These are phyloP conservation scores for Pythium insidiosum DNA, from an alignment of 352 stramenopile species.

Conservation along the genomic window DNA sequence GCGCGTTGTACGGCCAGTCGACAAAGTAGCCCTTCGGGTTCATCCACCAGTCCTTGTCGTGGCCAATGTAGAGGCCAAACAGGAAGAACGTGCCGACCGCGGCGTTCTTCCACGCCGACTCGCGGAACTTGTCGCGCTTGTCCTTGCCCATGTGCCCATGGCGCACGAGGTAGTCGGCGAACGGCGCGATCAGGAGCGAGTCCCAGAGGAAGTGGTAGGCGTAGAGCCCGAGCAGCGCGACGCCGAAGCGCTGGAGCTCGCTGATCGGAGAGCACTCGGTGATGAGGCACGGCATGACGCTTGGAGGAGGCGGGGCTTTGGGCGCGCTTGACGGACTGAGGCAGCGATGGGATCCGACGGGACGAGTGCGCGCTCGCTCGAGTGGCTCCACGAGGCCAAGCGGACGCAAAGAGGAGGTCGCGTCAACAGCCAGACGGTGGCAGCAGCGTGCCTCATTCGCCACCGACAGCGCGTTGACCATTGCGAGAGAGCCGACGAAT, in stretches of 20 bases:
- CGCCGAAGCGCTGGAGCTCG: conserved; percentile 56
- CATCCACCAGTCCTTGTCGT: conserved; percentile 65
- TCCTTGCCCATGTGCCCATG: conserved; percentile 34
- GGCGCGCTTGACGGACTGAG: neutral
- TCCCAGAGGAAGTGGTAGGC: conserved; percentile 69
- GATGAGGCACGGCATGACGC: conserved; percentile 63
- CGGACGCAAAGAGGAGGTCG: too few species aligned
- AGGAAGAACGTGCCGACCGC: conserved; percentile 55
- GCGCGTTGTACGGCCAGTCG: conserved; percentile 34
- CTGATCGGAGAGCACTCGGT: conserved; percentile 40
- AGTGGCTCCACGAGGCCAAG: too few species aligned
- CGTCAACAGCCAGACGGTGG: too few species aligned
- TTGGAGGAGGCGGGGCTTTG: neutral
- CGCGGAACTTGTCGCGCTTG: conserved; percentile 77
- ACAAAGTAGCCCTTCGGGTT: conserved; percentile 61
- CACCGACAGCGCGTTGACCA: too few species aligned
- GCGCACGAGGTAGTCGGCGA: conserved; percentile 32
- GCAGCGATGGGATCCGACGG: neutral
- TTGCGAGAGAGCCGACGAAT: too few species aligned
- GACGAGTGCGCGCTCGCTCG: too few species aligned
- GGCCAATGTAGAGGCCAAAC: conserved; percentile 51
- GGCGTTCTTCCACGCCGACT: conserved; percentile 79
- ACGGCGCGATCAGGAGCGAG: conserved; percentile 44
- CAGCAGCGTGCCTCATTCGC: too few species aligned
- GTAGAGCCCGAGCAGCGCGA: conserved; percentile 44